Evolutionary conservation across 768 basidiomycete species (phyloP).

Genomic region (Hortiboletus flavorubellus): DNA sequence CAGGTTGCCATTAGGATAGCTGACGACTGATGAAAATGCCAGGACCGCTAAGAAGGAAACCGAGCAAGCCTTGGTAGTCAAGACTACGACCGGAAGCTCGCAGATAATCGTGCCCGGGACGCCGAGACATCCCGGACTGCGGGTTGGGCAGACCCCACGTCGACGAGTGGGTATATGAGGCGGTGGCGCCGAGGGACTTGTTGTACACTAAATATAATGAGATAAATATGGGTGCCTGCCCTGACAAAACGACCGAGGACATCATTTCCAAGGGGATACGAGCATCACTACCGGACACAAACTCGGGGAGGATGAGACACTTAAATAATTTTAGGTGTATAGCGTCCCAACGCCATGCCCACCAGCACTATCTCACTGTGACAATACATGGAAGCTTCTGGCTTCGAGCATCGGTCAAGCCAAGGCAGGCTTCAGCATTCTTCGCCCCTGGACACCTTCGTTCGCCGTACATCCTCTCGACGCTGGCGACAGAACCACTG

Average conservation of each 20-base stretch:
- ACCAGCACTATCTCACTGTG: slow-evolving; percentile 1
- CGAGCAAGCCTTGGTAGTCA: slow-evolving; percentile 56
- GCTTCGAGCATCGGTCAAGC: slow-evolving; percentile 18
- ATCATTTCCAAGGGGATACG: slow-evolving; percentile 1
- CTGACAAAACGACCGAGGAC: neutral
- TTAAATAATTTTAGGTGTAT: neutral
- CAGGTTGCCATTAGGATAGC: neutral
- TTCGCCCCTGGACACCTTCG: slow-evolving; percentile 61
- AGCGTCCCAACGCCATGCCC: slow-evolving; percentile 8
- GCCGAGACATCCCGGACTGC: slow-evolving; percentile 65
- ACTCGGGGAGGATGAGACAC: neutral
- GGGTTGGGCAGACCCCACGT: slow-evolving; percentile 74
- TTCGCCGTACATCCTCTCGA: slow-evolving; percentile 50
- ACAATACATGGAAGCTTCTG: slow-evolving; percentile 16
- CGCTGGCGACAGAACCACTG: slow-evolving; percentile 20
- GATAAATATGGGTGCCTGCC: neutral
- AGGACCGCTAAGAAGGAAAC: slow-evolving; percentile 63
- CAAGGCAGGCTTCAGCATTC: slow-evolving; percentile 34
- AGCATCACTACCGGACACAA: neutral
- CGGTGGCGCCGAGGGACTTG: neutral
- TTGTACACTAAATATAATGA: slow-evolving; percentile 1
- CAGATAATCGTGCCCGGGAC: slow-evolving; percentile 81
- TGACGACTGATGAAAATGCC: slow-evolving; percentile 2
- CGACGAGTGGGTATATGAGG: slow-evolving; percentile 63
- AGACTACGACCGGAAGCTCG: slow-evolving; percentile 51